Percentiles rank a stretch among this genome's conserved stretches.
phyloP scores from a whole-genome alignment of 2,329 filamentous ascomycete genomes.

The Harringtonia lauricola region DNA sequence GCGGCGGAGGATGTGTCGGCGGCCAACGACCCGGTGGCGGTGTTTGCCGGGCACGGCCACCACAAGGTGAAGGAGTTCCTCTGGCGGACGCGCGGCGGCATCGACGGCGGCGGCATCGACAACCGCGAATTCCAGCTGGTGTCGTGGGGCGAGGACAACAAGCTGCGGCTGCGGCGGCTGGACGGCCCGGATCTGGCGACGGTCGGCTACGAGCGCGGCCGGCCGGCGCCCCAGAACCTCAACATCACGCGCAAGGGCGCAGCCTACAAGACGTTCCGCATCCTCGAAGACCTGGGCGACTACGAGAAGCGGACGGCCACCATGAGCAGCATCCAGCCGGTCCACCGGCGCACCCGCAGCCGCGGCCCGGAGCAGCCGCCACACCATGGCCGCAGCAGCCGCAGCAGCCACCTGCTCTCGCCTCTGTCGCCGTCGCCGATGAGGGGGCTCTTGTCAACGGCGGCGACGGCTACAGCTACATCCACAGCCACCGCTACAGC shows the following conservation, averaged over 20 bases:
- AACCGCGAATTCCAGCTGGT: constrained; percentile 86
- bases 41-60: constrained; percentile 50
- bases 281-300: constrained; percentile 49
- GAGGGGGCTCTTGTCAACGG: too few relatives aligned
- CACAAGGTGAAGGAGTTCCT: constrained; percentile 82
- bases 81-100: constrained; percentile 67
- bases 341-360: constrained; percentile 20
- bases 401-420: constrained; percentile 32
- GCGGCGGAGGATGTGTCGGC: constrained; percentile 29
- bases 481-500: not conserved
- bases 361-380: constrained; percentile 26
- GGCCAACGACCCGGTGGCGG: constrained; percentile 35
- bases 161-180: constrained; percentile 67
- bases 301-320: constrained; percentile 48
- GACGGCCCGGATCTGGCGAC: constrained; percentile 51
- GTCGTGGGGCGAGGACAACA: constrained; percentile 82
- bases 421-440: too few relatives aligned
- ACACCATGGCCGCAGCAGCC: too few relatives aligned
- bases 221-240: constrained; percentile 50
- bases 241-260: constrained; percentile 75
- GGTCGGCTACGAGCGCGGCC: constrained; percentile 65
- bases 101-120: constrained; percentile 59
- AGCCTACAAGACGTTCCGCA: constrained; percentile 73
- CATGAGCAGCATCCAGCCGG: constrained; percentile 48
- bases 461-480: too few relatives aligned